phyloP scores from a whole-genome alignment of 1,139 yeast species.

The Nadsonia commutata region DNA sequence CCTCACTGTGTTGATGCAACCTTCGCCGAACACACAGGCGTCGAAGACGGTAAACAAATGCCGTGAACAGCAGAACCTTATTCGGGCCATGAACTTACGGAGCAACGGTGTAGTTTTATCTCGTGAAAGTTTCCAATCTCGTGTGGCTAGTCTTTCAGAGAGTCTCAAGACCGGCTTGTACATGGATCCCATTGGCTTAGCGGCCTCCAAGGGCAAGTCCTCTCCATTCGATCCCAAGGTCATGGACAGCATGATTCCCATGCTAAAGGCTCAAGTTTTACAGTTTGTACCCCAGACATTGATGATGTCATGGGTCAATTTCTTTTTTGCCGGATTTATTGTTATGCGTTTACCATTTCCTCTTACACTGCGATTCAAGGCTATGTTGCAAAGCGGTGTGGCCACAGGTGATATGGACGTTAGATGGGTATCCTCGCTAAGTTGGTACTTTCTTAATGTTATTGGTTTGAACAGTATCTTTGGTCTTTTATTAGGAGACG shows the following conservation, averaged over 20 bases:
- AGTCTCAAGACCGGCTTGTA: conserved; percentile 39
- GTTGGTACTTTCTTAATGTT: conserved; percentile 93
- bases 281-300: conserved; percentile 83
- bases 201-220: conserved; percentile 26
- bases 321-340: conserved; percentile 83
- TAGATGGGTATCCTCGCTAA: conserved; percentile 86
- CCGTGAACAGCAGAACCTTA: conserved; percentile 46
- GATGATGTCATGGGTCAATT: conserved; percentile 94
- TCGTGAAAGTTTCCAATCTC: conserved; percentile 31
- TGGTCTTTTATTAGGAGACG: conserved; percentile 51
- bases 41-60: conserved; percentile 26
- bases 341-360: conserved; percentile 74
- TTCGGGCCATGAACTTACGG: conserved; percentile 40
- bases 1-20: conserved; percentile 43
- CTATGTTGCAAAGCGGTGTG: conserved; percentile 84
- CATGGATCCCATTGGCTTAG: conserved; percentile 30
- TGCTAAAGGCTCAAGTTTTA: conserved; percentile 71
- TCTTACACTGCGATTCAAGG: conserved; percentile 73
- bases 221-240: conserved; percentile 59
- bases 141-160: conserved; percentile 32
- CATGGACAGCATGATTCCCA: conserved; percentile 61
- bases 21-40: conserved; percentile 41
- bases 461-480: conserved; percentile 75
- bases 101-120: conserved; percentile 34
- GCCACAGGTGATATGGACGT: conserved; percentile 75